Evolutionary conservation across 1,284 basidiomycete genomes (phyloP).

Genomic region (Austroboletus sp.): DNA sequence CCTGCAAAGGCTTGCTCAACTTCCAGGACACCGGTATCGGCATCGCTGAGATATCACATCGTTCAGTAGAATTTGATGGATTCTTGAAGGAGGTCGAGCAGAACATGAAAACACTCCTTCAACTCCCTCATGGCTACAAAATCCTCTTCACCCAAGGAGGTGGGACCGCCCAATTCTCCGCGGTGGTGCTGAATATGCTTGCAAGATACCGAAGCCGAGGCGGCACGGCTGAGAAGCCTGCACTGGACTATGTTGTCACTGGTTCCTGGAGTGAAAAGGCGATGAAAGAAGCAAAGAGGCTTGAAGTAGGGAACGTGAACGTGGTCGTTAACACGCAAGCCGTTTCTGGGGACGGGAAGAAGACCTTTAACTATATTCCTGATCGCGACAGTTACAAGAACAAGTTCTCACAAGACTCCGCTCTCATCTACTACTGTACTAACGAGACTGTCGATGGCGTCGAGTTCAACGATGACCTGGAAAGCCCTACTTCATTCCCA

Average conservation of each 20-base stretch:
- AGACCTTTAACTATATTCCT: constrained; percentile 78
- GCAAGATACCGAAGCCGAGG: constrained; percentile 68
- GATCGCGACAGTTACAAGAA: constrained; percentile 66
- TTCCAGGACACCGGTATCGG: constrained; percentile 87
- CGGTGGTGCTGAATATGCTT: constrained; percentile 82
- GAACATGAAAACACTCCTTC: constrained; percentile 67
- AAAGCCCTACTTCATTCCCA: constrained; percentile 69
- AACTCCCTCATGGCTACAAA: constrained; percentile 76
- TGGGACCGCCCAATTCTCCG: constrained; percentile 84
- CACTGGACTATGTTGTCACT: constrained; percentile 83
- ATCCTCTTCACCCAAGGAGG: constrained; percentile 91
- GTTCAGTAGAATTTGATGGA: constrained; percentile 78
- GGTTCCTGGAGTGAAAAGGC: constrained; percentile 90
- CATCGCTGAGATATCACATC: constrained; percentile 88
- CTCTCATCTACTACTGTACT: constrained; percentile 96
- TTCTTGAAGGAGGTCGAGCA: constrained; percentile 65
- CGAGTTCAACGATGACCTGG: constrained; percentile 66
- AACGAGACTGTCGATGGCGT: constrained; percentile 98
- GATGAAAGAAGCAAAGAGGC: constrained; percentile 69
- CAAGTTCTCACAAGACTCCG: constrained; percentile 74
- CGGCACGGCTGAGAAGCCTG: constrained; percentile 51
- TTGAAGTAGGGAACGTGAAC: constrained; percentile 54
- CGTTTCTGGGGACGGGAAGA: constrained; percentile 53
- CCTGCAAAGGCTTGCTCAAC: constrained; percentile 74
- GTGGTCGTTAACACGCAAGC: constrained; percentile 63